Evolutionary conservation across 257 asterid species (phyloP), one percentile per base, ranked within the genome.

Genomic region (Catharanthus roseus): DNA sequence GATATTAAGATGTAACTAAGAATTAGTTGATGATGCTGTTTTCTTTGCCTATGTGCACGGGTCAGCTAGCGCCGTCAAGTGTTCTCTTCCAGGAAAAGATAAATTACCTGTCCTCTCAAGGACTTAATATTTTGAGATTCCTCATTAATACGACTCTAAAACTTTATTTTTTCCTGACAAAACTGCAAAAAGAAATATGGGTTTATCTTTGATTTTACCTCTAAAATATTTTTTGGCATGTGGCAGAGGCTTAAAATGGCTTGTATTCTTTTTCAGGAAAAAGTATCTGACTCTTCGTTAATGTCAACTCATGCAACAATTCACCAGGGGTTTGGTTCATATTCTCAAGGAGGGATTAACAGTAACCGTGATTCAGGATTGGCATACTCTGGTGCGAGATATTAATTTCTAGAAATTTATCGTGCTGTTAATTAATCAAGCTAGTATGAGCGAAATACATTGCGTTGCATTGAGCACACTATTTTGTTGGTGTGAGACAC

Each of bases 251-350:
- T 49, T 15, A 49, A 49, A 18, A 49, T 49, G 55, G n/a, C 1
- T 34, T 61, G 7, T 2, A 13, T 65, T 41, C 38, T 42, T 65
- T 24, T 65, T 65, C 70, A 65, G 70, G 70, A 65, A 65, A 65
- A 26, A 42, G 18, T 21, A 5, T 45, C 70, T 41, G 70, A 65
- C 21, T 23, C 70, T 42, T 26, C 70, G 12, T 23, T 45, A 2
- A 45, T 65, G 1, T 42, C 70, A 41, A 39, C 36, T 42, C 70
- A 65, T 65, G 70, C 70, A n/a, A 51, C 38, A 16, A 42, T 45
- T 10, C 70, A 41, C 5, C 51, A 41, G 54, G 55, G n/a, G 23
- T 42, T 65, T 38, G 54, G 34, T 24, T 12, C 70, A 23, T 63
- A 34, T 63, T 33, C 45, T 63, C 45, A 34, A 34, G 68, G 68